phyloP scores from a whole-genome alignment of 1,139 yeast species.

The Taphrina deformans region DNA sequence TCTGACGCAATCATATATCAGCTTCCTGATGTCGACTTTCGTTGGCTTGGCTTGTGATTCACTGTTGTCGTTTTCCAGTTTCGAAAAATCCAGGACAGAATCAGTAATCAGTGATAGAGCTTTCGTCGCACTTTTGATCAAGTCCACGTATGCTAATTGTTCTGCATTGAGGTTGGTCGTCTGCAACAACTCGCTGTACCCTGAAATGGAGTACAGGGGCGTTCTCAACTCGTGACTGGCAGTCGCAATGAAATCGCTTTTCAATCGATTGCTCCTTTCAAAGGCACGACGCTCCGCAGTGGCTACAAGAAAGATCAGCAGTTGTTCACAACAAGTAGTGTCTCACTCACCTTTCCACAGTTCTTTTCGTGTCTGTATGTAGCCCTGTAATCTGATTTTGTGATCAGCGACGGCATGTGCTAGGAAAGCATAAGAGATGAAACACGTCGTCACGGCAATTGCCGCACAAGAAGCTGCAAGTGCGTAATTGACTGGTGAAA shows the following conservation, averaged over 20 bases:
- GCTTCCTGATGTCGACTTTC: slow-evolving; percentile 89
- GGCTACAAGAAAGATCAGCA: not conserved
- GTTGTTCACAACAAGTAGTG: not conserved
- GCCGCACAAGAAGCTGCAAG: slow-evolving; percentile 18
- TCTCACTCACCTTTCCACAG: slow-evolving; percentile 13
- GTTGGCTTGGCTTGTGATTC: slow-evolving; percentile 64
- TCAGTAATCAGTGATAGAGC: slow-evolving; percentile 73
- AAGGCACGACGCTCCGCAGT: slow-evolving; percentile 60
- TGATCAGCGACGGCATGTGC: slow-evolving; percentile 16
- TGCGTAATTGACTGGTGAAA: not conserved
- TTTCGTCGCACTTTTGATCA: slow-evolving; percentile 85
- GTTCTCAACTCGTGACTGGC: slow-evolving; percentile 92
- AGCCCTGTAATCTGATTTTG: slow-evolving; percentile 8
- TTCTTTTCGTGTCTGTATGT: slow-evolving; percentile 13
- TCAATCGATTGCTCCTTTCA: slow-evolving; percentile 82
- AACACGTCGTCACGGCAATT: slow-evolving; percentile 18
- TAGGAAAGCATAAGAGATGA: slow-evolving; percentile 17
- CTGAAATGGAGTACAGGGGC: slow-evolving; percentile 88
- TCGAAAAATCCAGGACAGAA: slow-evolving; percentile 84
- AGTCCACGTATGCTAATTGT: slow-evolving; percentile 81
- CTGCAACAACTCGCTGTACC: slow-evolving; percentile 84
- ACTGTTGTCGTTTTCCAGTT: slow-evolving; percentile 55
- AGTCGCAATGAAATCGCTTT: slow-evolving; percentile 84
- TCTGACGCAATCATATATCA: slow-evolving; percentile 81
- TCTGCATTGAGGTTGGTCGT: slow-evolving; percentile 86